Conservation (phyloP, 345 rosid genomes). For the Murraya paniculata region DNA sequence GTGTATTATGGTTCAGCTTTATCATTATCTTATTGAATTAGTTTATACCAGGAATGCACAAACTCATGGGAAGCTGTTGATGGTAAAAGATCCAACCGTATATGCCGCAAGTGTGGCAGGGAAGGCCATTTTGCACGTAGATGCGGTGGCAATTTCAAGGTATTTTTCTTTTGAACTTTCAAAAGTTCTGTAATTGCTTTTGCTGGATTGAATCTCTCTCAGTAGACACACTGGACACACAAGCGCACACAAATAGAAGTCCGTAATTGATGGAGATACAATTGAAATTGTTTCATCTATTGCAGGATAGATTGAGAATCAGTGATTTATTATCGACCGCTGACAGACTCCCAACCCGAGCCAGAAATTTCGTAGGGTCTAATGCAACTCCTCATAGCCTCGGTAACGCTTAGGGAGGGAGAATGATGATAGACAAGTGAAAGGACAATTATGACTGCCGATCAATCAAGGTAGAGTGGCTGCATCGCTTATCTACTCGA, state of each 20-base stretch:
- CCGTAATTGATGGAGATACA: not conserved
- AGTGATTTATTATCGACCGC: not conserved
- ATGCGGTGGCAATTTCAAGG: constrained; percentile 19
- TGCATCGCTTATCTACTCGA: not conserved
- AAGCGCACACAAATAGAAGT: not conserved
- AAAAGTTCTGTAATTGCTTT: not conserved
- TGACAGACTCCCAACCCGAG: not conserved
- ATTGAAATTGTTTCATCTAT: not conserved
- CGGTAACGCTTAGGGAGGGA: not conserved
- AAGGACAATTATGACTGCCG: not conserved
- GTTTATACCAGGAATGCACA: constrained; percentile 16
- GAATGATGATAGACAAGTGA: not conserved
- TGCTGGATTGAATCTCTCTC: not conserved
- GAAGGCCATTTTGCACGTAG: constrained; percentile 25
- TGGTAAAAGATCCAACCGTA: not conserved
- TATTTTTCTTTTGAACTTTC: not conserved
- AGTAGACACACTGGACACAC: not conserved
- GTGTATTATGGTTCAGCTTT: not conserved
- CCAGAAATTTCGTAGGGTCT: not conserved
- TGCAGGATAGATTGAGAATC: constrained; percentile 10
- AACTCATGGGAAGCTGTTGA: not conserved
- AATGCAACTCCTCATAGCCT: not conserved
- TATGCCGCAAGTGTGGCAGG: constrained; percentile 23
- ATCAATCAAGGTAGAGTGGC: not conserved
- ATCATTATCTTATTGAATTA: constrained; percentile 10